Conservation (phyloP, 768 basidiomycete species). For the Termitomyces sp. region DNA sequence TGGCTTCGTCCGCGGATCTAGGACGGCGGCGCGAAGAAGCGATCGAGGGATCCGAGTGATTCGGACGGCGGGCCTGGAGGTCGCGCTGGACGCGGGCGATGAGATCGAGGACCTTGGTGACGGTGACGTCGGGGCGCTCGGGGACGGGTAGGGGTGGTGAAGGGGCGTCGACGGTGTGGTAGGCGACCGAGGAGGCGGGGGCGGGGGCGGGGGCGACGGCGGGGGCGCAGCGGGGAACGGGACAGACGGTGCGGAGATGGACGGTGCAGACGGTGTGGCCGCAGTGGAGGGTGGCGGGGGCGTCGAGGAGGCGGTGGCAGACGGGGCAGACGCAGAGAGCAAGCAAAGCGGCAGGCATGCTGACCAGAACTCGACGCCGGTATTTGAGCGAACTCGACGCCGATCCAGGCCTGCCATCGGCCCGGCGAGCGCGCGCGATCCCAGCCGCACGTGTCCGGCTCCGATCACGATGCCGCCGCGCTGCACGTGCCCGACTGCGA, state of each 20-base stretch:
- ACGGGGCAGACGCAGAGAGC: slow-evolving; percentile 38
- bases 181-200: slow-evolving; percentile 29
- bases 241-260: slow-evolving; percentile 36
- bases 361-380: not conserved
- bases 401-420: slow-evolving; percentile 12
- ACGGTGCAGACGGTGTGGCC: slow-evolving; percentile 75
- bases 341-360: slow-evolving; percentile 13
- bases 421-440: no score
- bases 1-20: slow-evolving; percentile 7
- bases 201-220: slow-evolving; percentile 27
- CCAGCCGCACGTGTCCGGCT: no score
- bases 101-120: slow-evolving; percentile 50
- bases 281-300: slow-evolving; percentile 70
- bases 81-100: slow-evolving; percentile 15
- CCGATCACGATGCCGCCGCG: no score
- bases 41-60: slow-evolving; percentile 15
- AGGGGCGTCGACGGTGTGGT: slow-evolving; percentile 27
- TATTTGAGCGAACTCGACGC: slow-evolving; percentile 1
- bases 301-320: slow-evolving; percentile 51
- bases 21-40: slow-evolving; percentile 15
- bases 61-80: slow-evolving; percentile 1
- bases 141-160: slow-evolving; percentile 5
- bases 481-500: not conserved
- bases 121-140: slow-evolving; percentile 42
- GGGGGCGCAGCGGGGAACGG: slow-evolving; percentile 26